Conservation (phyloP, 441 rosid species). For the Croton setiger region DNA sequence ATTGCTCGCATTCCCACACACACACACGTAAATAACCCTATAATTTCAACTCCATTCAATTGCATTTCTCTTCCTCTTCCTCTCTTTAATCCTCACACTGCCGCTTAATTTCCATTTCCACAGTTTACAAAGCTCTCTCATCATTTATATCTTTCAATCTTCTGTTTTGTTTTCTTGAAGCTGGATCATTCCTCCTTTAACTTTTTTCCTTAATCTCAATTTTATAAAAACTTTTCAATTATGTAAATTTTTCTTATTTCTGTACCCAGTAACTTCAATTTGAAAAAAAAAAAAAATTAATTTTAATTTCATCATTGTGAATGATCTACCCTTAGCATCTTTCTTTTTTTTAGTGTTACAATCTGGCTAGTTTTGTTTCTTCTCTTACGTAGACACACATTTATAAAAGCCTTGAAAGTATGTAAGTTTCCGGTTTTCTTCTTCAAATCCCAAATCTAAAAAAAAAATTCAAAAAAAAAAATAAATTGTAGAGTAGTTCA, state of each 20-base stretch:
- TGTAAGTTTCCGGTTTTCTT: conserved; percentile 31
- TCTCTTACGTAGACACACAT: conserved; percentile 37
- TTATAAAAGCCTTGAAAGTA: conserved; percentile 47
- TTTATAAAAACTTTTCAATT: conserved; percentile 37
- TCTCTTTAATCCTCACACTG: no score
- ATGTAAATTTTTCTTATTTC: conserved; percentile 30
- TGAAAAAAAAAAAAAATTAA: neutral
- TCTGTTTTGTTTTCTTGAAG: conserved; percentile 11
- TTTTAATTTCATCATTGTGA: neutral
- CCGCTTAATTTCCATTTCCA: neutral
- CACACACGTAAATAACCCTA: neutral
- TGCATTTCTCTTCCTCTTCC: neutral
- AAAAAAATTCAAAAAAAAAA: conserved; percentile 24
- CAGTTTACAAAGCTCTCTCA: no score
- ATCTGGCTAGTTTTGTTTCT: conserved; percentile 32
- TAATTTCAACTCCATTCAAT: no score
- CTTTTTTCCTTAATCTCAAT: conserved; percentile 29
- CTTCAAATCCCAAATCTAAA: neutral
- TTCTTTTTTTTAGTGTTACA: conserved; percentile 13
- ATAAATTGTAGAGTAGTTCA: neutral
- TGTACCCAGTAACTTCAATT: neutral
- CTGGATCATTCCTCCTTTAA: conserved; percentile 28
- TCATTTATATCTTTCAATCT: neutral
- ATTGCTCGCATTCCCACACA: neutral
- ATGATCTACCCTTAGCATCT: neutral